Evolutionary conservation across 1,139 yeast species (phyloP).

Genomic region (Sugiyamaella sp.): DNA sequence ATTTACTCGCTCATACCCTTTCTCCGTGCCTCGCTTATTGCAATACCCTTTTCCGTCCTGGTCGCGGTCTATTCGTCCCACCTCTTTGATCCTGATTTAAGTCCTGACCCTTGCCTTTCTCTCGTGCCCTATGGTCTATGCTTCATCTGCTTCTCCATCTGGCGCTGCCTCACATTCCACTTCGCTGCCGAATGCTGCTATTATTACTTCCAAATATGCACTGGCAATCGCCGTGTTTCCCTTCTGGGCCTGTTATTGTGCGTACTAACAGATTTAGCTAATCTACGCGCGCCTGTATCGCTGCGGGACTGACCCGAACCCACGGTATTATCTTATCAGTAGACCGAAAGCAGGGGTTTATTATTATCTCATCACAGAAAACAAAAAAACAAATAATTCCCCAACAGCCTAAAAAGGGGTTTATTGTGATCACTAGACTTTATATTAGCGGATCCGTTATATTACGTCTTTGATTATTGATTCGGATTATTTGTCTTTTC

Average conservation of each 20-base stretch:
- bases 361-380: conserved; percentile 7
- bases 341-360: conserved; percentile 11
- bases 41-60: too few relatives aligned
- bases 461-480: neutral
- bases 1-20: too few relatives aligned
- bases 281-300: conserved; percentile 11
- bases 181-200: neutral
- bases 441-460: neutral
- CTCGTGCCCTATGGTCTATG: too few relatives aligned
- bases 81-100: too few relatives aligned
- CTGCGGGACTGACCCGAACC: conserved; percentile 10
- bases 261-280: conserved; percentile 9
- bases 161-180: too few relatives aligned
- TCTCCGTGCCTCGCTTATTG: too few relatives aligned
- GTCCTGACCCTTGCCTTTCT: too few relatives aligned
- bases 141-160: too few relatives aligned
- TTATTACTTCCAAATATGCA: neutral
- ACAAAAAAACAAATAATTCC: neutral
- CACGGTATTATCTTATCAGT: conserved; percentile 14
- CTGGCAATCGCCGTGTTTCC: neutral
- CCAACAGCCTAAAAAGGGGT: neutral
- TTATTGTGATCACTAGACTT: neutral
- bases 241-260: neutral
- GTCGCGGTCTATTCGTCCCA: too few relatives aligned
- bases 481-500: neutral